phyloP scores from a whole-genome alignment of 768 basidiomycete genomes.

The Lactarius hengduanensis region DNA sequence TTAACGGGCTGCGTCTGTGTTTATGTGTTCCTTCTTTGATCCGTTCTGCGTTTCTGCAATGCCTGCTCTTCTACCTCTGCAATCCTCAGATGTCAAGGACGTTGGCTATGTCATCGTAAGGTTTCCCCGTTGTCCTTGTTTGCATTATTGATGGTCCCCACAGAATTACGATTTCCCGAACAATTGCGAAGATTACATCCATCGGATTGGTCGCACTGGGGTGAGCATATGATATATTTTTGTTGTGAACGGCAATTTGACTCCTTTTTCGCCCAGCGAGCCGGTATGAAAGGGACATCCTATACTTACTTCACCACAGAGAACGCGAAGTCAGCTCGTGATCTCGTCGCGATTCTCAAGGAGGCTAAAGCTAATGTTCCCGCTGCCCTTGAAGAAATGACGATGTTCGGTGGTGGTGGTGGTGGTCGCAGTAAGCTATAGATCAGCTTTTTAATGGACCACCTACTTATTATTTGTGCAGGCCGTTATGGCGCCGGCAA shows the following conservation, averaged over 20 bases:
- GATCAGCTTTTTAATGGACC: neutral
- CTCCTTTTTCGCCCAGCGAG: slow-evolving; percentile 53
- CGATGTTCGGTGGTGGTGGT: slow-evolving; percentile 79
- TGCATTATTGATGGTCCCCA: neutral
- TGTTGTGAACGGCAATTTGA: neutral
- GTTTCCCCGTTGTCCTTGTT: slow-evolving; percentile 30
- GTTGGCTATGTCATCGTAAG: slow-evolving; percentile 95
- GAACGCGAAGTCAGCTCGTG: slow-evolving; percentile 91
- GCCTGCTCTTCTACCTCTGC: slow-evolving; percentile 31
- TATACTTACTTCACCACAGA: slow-evolving; percentile 98
- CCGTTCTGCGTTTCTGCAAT: slow-evolving; percentile 31
- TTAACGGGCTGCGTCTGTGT: slow-evolving; percentile 48
- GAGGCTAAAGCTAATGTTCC: slow-evolving; percentile 88
- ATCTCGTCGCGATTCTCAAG: slow-evolving; percentile 79
- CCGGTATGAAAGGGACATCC: slow-evolving; percentile 86
- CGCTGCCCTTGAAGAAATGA: slow-evolving; percentile 92
- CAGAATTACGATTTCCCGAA: slow-evolving; percentile 98
- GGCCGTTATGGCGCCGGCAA: slow-evolving; percentile 59
- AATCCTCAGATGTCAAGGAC: slow-evolving; percentile 91
- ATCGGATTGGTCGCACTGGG: slow-evolving; percentile 97
- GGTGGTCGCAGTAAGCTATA: slow-evolving; percentile 61
- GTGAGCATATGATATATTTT: slow-evolving; percentile 41
- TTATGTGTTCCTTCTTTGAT: slow-evolving; percentile 35
- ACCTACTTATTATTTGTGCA: slow-evolving; percentile 33
- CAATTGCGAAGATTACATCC: slow-evolving; percentile 97